Evolutionary conservation across 768 basidiomycete species (phyloP), one percentile per base, ranked within the genome.

Genomic region (Calocybe gangraenosa): DNA sequence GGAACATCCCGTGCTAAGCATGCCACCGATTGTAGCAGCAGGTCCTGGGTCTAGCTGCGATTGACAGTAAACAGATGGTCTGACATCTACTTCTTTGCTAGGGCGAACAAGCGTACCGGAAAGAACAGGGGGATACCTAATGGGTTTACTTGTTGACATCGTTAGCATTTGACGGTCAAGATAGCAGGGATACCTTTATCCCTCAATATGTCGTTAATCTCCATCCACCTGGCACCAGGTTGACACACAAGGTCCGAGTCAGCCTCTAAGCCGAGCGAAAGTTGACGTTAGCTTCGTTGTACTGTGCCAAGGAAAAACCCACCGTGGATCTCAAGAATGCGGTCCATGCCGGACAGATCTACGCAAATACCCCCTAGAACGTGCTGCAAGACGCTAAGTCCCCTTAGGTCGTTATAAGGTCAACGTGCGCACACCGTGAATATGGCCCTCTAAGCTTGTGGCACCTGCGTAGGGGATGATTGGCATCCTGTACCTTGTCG

Each of bases 1-100:
- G 3, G 84, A 87, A 55, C 90, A 92, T 0, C 91, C 88, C 0
- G 89, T 93, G 44, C 85, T 85, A 21, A 87, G 69, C 86, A 92
- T 92, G 0, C 89, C 89, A 7, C 90, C 89, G 28, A 92, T 80
- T 0, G 87, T 92, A 0, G 90, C 90, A 19, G 81, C 77, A 0
- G 86, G 88, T 8, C 74, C 87, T 0, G 86, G 86, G 51, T 88
- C 86, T 28, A 88, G 73, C 86, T 88, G n/a, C n/a, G n/a, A 8
- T 49, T 4, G 41, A 49, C 17, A 17, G 15, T 9, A 20, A 18
- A 23, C 32, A 13, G 32, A 15, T 22, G 21, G 3, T 39, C 11
- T 18, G 23, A 33, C 11, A 21, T 35, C 6, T 18, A 5, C 34
- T 4, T 11, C 25, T n/a, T n/a, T n/a, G n/a, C n/a, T 11, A 11